phyloP scores from a whole-genome alignment of 306 rosid species.

The Gynostemma pentaphyllum region DNA sequence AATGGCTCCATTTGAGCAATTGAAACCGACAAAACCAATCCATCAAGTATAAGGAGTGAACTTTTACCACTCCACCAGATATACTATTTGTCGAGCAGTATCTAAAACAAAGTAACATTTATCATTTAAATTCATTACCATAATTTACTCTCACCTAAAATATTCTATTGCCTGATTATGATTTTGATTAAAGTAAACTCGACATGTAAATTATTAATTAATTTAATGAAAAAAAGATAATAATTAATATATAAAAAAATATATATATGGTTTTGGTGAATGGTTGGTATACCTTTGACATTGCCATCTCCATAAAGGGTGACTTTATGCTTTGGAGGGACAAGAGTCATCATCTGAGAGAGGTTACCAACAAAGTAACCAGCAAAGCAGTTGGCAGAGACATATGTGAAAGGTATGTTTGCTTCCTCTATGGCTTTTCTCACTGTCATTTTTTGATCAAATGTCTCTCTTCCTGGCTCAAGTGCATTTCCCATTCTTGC shows the following conservation, averaged over 20 bases:
- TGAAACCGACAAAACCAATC: too few relatives aligned
- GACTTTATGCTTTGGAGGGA: slow-evolving; percentile 57
- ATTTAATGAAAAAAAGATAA: too few relatives aligned
- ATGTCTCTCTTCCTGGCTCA: slow-evolving; percentile 76
- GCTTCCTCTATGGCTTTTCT: slow-evolving; percentile 76
- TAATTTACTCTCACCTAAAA: too few relatives aligned
- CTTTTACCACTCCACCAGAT: too few relatives aligned
- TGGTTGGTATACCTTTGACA: slow-evolving; percentile 42
- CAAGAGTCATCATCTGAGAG: slow-evolving; percentile 49
- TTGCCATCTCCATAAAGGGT: slow-evolving; percentile 58
- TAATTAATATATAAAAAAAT: neutral
- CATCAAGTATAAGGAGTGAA: too few relatives aligned
- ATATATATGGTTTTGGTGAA: neutral
- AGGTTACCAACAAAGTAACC: slow-evolving; percentile 70
- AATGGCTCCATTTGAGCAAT: too few relatives aligned
- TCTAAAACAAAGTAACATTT: too few relatives aligned
- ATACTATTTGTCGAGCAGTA: too few relatives aligned
- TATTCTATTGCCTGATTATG: too few relatives aligned
- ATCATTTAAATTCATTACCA: too few relatives aligned
- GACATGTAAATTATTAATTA: too few relatives aligned
- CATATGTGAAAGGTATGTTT: slow-evolving; percentile 60
- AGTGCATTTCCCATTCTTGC: slow-evolving; percentile 67
- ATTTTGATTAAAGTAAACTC: too few relatives aligned
- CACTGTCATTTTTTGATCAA: slow-evolving; percentile 64
- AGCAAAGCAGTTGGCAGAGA: slow-evolving; percentile 65